These are phyloP conservation scores for Canavalia gladiata DNA, from an alignment of 306 rosid genomes.

Conservation along the genomic window DNA sequence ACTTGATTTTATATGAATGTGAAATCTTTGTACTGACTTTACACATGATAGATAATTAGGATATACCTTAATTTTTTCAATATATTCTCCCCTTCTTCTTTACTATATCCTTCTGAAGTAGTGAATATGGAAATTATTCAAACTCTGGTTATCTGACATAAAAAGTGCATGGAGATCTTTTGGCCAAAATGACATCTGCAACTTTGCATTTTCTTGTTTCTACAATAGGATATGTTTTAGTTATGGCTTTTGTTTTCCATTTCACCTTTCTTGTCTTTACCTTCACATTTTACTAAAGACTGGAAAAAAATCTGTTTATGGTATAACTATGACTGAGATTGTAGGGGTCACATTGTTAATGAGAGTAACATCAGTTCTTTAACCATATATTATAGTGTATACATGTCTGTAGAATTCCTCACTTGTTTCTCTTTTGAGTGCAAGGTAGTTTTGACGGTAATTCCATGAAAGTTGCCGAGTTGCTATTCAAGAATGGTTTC, in stretches of 20 bases:
- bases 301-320: background rate
- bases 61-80: background rate
- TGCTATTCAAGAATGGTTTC: conserved; percentile 89
- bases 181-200: conserved; percentile 6
- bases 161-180: conserved; percentile 14
- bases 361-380: conserved; percentile 17
- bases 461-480: conserved; percentile 89
- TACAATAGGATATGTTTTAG: conserved; percentile 4
- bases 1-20: conserved; percentile 2
- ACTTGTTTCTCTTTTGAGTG: conserved; percentile 64
- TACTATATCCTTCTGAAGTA: background rate
- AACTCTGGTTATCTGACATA: conserved; percentile 7
- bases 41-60: conserved; percentile 8
- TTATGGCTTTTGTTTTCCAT: background rate
- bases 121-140: background rate
- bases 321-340: conserved; percentile 19
- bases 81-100: background rate
- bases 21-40: conserved; percentile 10
- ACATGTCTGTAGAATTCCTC: conserved; percentile 43
- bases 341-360: conserved; percentile 14
- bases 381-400: background rate
- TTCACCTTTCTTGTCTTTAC: conserved; percentile 8
- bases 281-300: conserved; percentile 20
- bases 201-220: background rate
- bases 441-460: conserved; percentile 95